Conservation (phyloP, 176 grass and related monocot species). For the Zea luxurians region DNA sequence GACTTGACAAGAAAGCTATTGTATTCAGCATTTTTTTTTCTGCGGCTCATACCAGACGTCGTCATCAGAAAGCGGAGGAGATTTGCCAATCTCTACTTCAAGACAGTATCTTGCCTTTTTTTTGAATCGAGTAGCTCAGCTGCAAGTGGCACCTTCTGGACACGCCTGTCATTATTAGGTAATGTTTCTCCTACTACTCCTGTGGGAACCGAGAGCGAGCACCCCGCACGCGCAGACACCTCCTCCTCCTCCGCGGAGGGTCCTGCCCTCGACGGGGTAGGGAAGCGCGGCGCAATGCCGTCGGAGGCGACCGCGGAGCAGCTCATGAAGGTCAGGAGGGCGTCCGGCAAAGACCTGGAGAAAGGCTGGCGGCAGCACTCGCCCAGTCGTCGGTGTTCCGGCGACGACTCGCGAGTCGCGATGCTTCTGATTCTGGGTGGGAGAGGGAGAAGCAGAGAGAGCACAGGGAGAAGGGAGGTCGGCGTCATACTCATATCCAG, state of each 20-base stretch:
- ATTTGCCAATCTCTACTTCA: slow-evolving; percentile 92
- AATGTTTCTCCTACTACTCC: slow-evolving; percentile 36
- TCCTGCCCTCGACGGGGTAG: slow-evolving; percentile 8
- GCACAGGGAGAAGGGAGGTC: too few species aligned
- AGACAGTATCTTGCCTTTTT: slow-evolving; percentile 77
- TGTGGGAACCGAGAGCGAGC: slow-evolving; percentile 44
- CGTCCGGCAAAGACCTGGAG: too few species aligned
- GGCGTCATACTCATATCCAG: too few species aligned
- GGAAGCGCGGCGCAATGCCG: slow-evolving; percentile 20
- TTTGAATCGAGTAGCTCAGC: slow-evolving; percentile 84
- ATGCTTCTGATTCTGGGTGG: background rate
- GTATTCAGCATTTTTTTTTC: slow-evolving; percentile 38
- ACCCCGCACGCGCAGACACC: slow-evolving; percentile 24
- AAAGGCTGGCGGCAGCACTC: background rate
- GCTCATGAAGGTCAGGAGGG: slow-evolving; percentile 58
- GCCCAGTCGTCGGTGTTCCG: background rate
- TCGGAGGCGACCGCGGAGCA: slow-evolving; percentile 46
- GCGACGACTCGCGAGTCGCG: background rate
- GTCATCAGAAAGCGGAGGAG: slow-evolving; percentile 75
- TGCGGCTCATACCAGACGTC: slow-evolving; percentile 75
- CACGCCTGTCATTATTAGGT: slow-evolving; percentile 60
- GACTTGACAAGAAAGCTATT: slow-evolving; percentile 6
- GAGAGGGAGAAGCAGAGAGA: too few species aligned
- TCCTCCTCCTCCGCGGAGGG: slow-evolving; percentile 22
- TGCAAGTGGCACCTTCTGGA: slow-evolving; percentile 83